Evolutionary conservation across 306 rosid species (phyloP).

Genomic region (Pyrus communis): DNA sequence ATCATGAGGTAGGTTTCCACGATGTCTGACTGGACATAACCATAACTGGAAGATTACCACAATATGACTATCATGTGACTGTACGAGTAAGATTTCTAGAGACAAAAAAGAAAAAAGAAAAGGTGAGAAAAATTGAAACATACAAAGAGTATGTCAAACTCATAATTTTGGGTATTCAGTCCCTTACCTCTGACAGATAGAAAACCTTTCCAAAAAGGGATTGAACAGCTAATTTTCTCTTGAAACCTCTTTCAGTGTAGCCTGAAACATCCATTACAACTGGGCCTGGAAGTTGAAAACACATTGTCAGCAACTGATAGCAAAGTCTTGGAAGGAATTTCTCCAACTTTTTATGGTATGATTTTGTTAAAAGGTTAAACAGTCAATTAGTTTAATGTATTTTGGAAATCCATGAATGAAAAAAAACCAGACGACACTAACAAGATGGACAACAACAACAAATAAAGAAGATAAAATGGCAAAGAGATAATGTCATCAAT

Average conservation of each 20-base stretch:
- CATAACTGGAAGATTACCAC: background rate
- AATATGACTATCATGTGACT: background rate
- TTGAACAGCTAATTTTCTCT: constrained; percentile 91
- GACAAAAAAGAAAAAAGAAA: background rate
- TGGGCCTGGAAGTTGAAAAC: constrained; percentile 60
- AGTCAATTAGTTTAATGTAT: background rate
- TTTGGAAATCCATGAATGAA: background rate
- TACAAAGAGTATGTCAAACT: background rate
- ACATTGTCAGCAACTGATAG: constrained; percentile 11
- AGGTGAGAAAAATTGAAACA: background rate
- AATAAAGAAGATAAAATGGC: background rate
- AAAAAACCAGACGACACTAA: background rate
- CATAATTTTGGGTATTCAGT: constrained; percentile 4
- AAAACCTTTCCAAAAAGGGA: constrained; percentile 87
- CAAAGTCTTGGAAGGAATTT: background rate
- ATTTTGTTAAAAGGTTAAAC: background rate
- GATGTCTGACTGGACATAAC: background rate
- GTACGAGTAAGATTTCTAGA: background rate
- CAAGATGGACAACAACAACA: background rate
- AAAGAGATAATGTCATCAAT: background rate
- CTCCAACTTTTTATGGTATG: background rate
- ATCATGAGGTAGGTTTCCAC: background rate
- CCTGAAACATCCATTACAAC: constrained; percentile 79
- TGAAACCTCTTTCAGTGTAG: constrained; percentile 90
- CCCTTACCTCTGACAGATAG: constrained; percentile 83